Evolutionary conservation across 1,284 basidiomycete species (phyloP).

Genomic region (Marasmius tenuissimus): DNA sequence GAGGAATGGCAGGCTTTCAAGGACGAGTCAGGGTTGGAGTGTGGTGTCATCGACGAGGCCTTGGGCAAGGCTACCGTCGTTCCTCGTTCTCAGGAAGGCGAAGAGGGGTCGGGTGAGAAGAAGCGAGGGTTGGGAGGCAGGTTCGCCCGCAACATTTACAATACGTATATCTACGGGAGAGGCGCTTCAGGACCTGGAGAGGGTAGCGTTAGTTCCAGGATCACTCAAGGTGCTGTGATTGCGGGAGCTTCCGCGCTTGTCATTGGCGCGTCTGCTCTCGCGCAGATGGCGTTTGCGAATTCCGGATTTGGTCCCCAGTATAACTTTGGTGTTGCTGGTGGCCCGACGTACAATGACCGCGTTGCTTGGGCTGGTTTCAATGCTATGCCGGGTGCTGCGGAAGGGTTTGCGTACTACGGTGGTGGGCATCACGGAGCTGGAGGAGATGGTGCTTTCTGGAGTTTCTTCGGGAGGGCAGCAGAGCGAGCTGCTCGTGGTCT

Average conservation of each 20-base stretch:
- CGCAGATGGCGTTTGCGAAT: not conserved
- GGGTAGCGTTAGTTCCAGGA: not conserved
- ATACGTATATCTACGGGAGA: constrained; percentile 49
- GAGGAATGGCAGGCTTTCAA: constrained; percentile 78
- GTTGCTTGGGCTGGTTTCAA: constrained; percentile 3
- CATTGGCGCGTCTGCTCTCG: not conserved
- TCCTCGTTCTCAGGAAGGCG: constrained; percentile 27
- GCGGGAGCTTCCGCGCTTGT: not conserved
- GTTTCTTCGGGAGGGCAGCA: not conserved
- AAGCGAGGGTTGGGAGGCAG: constrained; percentile 25
- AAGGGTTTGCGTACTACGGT: not conserved
- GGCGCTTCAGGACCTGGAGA: not conserved
- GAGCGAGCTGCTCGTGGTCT: not conserved
- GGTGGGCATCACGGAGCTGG: not conserved
- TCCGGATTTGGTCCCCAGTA: not conserved
- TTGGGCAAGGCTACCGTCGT: constrained; percentile 41
- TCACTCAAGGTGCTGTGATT: not conserved
- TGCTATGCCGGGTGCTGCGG: not conserved
- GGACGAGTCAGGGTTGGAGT: constrained; percentile 73
- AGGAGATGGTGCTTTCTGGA: not conserved
- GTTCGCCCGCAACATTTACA: constrained; percentile 78
- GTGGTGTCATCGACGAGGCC: constrained; percentile 74
- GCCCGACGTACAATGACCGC: not conserved
- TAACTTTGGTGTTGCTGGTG: not conserved
- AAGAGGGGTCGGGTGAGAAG: constrained; percentile 32